Percentiles rank a stretch among this genome's conserved stretches.
Conservation (phyloP, 306 rosid species). For the Fragaria iinumae region DNA sequence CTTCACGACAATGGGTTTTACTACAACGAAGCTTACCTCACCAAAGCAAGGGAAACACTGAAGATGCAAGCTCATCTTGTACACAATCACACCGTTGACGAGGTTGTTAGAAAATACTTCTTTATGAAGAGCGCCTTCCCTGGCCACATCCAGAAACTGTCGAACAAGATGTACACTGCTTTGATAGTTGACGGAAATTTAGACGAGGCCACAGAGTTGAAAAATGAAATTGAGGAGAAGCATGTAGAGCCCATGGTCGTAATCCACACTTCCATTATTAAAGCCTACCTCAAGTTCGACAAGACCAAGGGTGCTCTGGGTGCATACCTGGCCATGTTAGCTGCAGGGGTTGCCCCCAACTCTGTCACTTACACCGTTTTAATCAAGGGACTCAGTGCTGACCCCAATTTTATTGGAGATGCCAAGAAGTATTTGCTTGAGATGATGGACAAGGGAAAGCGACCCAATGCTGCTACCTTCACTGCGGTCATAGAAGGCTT, state of each 20-base stretch:
- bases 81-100: not conserved
- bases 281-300: conserved; percentile 46
- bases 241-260: conserved; percentile 60
- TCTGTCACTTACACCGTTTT: conserved; percentile 63
- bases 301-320: conserved; percentile 60
- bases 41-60: not conserved
- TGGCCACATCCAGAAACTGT: not conserved
- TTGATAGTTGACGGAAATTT: not conserved
- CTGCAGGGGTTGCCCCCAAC: conserved; percentile 59
- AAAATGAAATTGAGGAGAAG: conserved; percentile 49
- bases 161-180: not conserved
- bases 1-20: too few relatives aligned
- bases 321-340: conserved; percentile 61
- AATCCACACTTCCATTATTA: conserved; percentile 44
- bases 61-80: not conserved
- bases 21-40: too few relatives aligned
- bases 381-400: conserved; percentile 19
- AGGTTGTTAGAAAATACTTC: not conserved
- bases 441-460: too few relatives aligned
- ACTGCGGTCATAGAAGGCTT: not conserved
- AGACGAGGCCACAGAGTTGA: conserved; percentile 51
- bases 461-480: too few relatives aligned
- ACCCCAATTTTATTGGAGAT: too few relatives aligned
- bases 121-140: too few relatives aligned
- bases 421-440: too few relatives aligned